A percentile compares a stretch with the other conserved stretches of the same genome.
Conservation (phyloP, 2,329 filamentous ascomycete species). For the Cercospora zeina region DNA sequence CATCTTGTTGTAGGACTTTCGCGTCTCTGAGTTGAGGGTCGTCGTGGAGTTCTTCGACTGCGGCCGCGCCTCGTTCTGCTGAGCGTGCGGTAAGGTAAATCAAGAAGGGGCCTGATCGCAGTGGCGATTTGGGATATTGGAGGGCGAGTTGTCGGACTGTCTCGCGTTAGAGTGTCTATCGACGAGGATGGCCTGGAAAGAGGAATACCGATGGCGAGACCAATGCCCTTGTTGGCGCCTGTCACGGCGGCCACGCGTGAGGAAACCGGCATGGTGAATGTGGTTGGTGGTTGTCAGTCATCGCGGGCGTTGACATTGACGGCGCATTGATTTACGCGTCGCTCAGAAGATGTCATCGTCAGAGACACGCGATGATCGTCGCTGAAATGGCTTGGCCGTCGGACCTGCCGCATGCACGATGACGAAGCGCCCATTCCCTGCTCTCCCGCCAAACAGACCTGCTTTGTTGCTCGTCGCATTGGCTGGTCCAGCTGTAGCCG, state of each 20-base stretch:
- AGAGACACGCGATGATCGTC: slow-evolving; percentile 7
- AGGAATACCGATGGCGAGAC: slow-evolving; percentile 49
- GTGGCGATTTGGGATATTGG: slow-evolving; percentile 53
- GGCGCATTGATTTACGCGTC: slow-evolving; percentile 5
- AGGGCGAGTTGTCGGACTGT: slow-evolving; percentile 56
- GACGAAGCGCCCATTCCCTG: slow-evolving; percentile 19
- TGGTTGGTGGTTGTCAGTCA: not conserved
- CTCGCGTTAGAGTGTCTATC: not conserved
- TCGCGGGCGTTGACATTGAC: not conserved
- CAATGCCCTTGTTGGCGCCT: slow-evolving; percentile 57
- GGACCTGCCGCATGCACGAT: slow-evolving; percentile 14
- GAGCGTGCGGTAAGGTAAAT: slow-evolving; percentile 59
- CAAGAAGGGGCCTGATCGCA: slow-evolving; percentile 52
- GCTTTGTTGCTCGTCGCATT: not conserved
- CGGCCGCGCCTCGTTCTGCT: slow-evolving; percentile 50
- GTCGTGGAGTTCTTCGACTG: slow-evolving; percentile 46
- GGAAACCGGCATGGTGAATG: slow-evolving; percentile 32
- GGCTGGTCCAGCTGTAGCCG: slow-evolving; percentile 21
- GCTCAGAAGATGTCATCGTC: slow-evolving; percentile 12
- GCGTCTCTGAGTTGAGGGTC: slow-evolving; percentile 51
- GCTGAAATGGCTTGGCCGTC: not conserved
- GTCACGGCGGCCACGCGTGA: slow-evolving; percentile 55
- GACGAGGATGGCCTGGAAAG: not conserved
- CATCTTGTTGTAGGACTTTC: slow-evolving; percentile 47
- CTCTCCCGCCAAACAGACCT: slow-evolving; percentile 14